Evolutionary conservation across 306 rosid genomes (phyloP).

Genomic region (Medicago arabica): DNA sequence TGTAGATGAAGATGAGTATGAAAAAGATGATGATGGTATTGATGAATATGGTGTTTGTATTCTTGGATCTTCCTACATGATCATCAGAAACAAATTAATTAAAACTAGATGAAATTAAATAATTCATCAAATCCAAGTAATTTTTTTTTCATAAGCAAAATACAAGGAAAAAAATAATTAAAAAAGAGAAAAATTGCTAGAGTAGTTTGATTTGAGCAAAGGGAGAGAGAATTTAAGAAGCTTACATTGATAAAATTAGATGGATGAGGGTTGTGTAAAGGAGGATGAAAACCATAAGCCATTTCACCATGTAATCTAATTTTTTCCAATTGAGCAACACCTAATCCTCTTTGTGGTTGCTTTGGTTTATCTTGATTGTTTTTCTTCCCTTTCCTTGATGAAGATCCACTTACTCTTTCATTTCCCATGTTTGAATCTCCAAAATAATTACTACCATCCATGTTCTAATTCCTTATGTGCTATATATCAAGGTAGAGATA

Average conservation of each 20-base stretch:
- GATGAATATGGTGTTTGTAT: constrained; percentile 72
- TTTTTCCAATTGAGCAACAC: constrained; percentile 98
- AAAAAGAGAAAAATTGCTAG: background rate
- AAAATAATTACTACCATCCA: constrained; percentile 76
- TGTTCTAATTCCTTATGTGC: constrained; percentile 36
- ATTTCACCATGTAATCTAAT: constrained; percentile 95
- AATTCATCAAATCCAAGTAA: background rate
- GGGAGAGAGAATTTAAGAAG: background rate
- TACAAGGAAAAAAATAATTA: background rate
- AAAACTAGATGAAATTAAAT: constrained; percentile 1
- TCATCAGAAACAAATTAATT: background rate
- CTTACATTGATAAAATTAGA: constrained; percentile 66
- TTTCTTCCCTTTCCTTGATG: constrained; percentile 83
- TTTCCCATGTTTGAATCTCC: constrained; percentile 89
- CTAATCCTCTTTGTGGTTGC: constrained; percentile 98
- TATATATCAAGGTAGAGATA: constrained; percentile 15
- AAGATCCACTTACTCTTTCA: constrained; percentile 60
- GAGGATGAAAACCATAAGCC: constrained; percentile 46
- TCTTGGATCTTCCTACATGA: constrained; percentile 74
- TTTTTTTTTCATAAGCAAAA: background rate
- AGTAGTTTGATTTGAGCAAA: constrained; percentile 10
- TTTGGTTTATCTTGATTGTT: constrained; percentile 85
- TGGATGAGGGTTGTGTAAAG: constrained; percentile 55
- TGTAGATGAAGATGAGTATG: constrained; percentile 76
- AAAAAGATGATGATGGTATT: constrained; percentile 71